A percentile compares a stretch with the other conserved stretches of the same genome.
Evolutionary conservation across 306 rosid species (phyloP).

Genomic region (Corylus americana): DNA sequence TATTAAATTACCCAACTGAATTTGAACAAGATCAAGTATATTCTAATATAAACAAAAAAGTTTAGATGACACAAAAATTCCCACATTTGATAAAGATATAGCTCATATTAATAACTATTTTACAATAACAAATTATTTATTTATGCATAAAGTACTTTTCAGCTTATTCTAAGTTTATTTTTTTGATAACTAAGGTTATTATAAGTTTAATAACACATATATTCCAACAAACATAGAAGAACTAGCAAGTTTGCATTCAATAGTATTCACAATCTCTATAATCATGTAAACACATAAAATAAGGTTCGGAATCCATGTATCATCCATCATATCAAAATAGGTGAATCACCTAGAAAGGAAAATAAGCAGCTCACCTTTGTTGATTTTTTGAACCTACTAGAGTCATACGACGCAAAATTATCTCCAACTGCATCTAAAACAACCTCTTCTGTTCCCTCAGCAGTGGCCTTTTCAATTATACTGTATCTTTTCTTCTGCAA

Average conservation of each 20-base stretch:
- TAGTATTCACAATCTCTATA: not conserved
- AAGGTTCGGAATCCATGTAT: not conserved
- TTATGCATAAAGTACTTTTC: not conserved
- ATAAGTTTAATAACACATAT: not conserved
- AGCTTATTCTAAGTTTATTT: not conserved
- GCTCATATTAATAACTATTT: not conserved
- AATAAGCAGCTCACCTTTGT: slow-evolving; percentile 63
- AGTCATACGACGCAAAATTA: slow-evolving; percentile 49
- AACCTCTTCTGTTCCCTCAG: slow-evolving; percentile 98
- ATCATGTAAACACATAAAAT: slow-evolving; percentile 2
- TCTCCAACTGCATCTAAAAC: slow-evolving; percentile 93
- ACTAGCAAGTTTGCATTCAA: not conserved
- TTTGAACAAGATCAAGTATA: not conserved
- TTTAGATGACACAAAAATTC: not conserved
- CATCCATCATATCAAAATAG: slow-evolving; percentile 5
- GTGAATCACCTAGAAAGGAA: not conserved
- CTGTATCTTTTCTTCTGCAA: slow-evolving; percentile 81
- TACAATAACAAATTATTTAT: not conserved
- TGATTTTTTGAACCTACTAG: slow-evolving; percentile 63
- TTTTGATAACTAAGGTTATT: not conserved
- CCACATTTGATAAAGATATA: not conserved
- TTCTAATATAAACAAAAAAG: not conserved
- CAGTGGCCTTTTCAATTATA: slow-evolving; percentile 89
- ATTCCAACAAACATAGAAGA: not conserved
- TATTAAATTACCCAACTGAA: not conserved